Evolutionary conservation across 768 basidiomycete species (phyloP).

Genomic region (Phanerodontia chrysosporium): DNA sequence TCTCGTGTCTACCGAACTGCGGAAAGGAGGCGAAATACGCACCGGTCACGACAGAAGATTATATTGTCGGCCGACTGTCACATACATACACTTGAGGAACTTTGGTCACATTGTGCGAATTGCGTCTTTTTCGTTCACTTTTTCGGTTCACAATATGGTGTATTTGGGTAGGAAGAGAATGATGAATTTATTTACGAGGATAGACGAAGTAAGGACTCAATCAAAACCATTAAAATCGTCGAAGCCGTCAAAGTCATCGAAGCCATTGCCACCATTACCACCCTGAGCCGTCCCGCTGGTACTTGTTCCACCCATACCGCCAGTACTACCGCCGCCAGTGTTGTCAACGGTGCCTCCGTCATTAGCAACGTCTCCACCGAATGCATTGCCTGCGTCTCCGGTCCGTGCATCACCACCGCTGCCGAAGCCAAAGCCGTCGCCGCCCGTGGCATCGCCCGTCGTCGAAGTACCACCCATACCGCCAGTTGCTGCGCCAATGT

Average conservation of each 20-base stretch:
- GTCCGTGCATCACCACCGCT: not conserved
- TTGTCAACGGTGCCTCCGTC: not conserved
- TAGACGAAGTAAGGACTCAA: not conserved
- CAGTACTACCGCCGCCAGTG: not conserved
- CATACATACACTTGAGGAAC: slow-evolving; percentile 7
- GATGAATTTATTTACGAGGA: not conserved
- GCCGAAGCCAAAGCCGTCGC: not conserved
- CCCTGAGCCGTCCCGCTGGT: not conserved
- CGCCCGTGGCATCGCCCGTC: not conserved
- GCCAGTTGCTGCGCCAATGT: not conserved
- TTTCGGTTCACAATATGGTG: not conserved
- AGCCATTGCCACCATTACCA: not conserved
- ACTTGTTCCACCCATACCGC: not conserved
- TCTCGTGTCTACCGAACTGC: slow-evolving; percentile 70
- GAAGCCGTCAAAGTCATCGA: not conserved
- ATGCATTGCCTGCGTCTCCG: not conserved
- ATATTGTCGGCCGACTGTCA: slow-evolving; percentile 59
- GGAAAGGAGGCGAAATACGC: slow-evolving; percentile 57
- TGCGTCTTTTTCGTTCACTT: too few relatives aligned
- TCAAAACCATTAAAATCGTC: not conserved
- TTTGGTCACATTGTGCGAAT: not conserved
- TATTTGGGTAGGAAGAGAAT: not conserved
- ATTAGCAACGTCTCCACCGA: not conserved
- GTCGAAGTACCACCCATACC: not conserved
- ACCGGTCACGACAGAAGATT: slow-evolving; percentile 69